Evolutionary conservation across 1,284 basidiomycete genomes (phyloP).

Genomic region (Irpex sp.): DNA sequence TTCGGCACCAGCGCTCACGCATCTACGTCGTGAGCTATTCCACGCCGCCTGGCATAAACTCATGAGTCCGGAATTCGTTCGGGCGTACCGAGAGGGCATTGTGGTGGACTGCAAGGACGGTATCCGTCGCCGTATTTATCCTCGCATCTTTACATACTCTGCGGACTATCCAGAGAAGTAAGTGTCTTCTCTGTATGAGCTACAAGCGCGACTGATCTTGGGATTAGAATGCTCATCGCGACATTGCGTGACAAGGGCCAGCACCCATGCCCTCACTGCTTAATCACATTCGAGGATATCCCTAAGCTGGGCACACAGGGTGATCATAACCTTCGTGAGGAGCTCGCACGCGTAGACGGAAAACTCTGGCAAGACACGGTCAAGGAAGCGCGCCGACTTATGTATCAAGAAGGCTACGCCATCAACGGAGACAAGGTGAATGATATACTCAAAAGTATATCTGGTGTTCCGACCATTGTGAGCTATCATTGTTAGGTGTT

Average conservation of each 20-base stretch:
- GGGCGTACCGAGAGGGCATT: constrained; percentile 25
- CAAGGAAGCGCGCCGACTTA: neutral
- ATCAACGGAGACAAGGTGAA: neutral
- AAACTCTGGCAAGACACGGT: neutral
- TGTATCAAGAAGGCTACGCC: neutral
- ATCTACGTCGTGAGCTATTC: neutral
- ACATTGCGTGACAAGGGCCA: neutral
- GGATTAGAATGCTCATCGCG: neutral
- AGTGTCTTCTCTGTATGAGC: neutral
- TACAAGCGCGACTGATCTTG: neutral
- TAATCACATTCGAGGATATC: neutral
- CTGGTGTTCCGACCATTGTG: neutral
- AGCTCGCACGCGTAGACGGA: neutral
- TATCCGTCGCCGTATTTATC: constrained; percentile 15
- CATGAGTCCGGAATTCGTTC: constrained; percentile 17
- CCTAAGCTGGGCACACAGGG: neutral
- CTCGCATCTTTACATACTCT: constrained; percentile 18
- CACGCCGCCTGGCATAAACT: neutral
- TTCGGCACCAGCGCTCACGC: neutral
- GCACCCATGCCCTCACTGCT: neutral
- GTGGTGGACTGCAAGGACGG: constrained; percentile 21
- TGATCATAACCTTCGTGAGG: neutral
- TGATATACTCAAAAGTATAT: neutral
- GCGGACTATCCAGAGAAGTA: constrained; percentile 32
- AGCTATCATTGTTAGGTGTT: neutral